Conservation (phyloP, 345 rosid species). For the Hibiscus syriacus region DNA sequence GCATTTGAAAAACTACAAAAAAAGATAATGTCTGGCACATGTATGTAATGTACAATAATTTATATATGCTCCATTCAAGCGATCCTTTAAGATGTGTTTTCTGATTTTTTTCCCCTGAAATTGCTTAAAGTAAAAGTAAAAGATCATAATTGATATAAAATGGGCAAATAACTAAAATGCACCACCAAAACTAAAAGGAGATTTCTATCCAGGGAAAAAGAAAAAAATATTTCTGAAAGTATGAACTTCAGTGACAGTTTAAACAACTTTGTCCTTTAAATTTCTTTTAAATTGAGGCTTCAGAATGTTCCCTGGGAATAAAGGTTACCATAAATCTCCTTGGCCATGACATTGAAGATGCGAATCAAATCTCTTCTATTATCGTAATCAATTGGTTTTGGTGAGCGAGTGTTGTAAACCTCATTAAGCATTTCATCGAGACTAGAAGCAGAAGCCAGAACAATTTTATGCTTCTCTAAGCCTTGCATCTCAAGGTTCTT, state of each 20-base stretch:
- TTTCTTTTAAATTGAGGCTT: background rate
- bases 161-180: background rate
- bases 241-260: background rate
- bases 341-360: constrained; percentile 31
- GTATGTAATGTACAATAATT: background rate
- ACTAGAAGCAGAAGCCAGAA: constrained; percentile 11
- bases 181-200: background rate
- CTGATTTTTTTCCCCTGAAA: no score
- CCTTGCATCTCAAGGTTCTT: constrained; percentile 25
- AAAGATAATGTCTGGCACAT: no score
- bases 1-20: no score
- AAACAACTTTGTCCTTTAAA: background rate
- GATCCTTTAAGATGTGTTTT: background rate
- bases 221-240: background rate
- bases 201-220: background rate
- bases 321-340: constrained; percentile 36
- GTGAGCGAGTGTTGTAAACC: constrained; percentile 21
- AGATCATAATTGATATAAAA: background rate
- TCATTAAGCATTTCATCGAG: constrained; percentile 32
- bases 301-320: background rate
- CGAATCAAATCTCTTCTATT: constrained; percentile 31
- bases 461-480: constrained; percentile 21
- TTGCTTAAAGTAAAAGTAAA: background rate
- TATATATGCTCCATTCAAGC: background rate
- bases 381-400: constrained; percentile 27